These are phyloP conservation scores for Candida argentea DNA, from an alignment of 805 yeast species.

Conservation along the genomic window DNA sequence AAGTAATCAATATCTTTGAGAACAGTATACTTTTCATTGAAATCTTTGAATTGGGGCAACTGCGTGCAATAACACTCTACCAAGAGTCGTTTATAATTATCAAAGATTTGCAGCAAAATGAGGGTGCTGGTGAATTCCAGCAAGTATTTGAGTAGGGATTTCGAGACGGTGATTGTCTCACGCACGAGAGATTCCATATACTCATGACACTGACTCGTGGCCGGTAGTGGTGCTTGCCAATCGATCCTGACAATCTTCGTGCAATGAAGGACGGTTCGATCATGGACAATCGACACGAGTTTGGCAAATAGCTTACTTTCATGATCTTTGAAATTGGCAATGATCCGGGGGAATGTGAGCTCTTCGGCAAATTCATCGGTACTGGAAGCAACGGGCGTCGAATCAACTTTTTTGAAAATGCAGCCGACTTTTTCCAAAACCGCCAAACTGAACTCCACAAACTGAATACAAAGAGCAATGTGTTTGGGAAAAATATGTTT, in stretches of 20 bases:
- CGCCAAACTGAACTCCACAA: constrained; percentile 37
- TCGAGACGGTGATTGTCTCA: constrained; percentile 55
- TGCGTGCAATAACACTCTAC: constrained; percentile 42
- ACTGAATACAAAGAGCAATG: constrained; percentile 56
- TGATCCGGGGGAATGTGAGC: constrained; percentile 18
- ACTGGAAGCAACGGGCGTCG: constrained; percentile 1
- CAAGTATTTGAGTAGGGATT: constrained; percentile 48
- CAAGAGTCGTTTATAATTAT: constrained; percentile 46
- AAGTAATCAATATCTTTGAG: constrained; percentile 56
- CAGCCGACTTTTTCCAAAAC: constrained; percentile 24
- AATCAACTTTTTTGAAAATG: constrained; percentile 5
- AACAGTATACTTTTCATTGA: constrained; percentile 43
- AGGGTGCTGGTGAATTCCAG: constrained; percentile 38
- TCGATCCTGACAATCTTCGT: constrained; percentile 35
- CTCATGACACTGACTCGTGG: constrained; percentile 39
- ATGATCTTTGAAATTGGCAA: constrained; percentile 43
- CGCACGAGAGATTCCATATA: constrained; percentile 60
- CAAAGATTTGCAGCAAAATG: constrained; percentile 42
- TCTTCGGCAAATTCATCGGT: constrained; percentile 12
- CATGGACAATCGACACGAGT: constrained; percentile 61
- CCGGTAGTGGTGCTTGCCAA: constrained; percentile 36
- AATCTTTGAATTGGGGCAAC: constrained; percentile 36
- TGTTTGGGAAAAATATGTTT: constrained; percentile 68
- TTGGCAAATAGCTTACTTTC: constrained; percentile 53
- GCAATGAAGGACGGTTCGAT: constrained; percentile 45